Evolutionary conservation across 371 early-diverging fungal species (phyloP).

Genomic region (Mucor saturninus): DNA sequence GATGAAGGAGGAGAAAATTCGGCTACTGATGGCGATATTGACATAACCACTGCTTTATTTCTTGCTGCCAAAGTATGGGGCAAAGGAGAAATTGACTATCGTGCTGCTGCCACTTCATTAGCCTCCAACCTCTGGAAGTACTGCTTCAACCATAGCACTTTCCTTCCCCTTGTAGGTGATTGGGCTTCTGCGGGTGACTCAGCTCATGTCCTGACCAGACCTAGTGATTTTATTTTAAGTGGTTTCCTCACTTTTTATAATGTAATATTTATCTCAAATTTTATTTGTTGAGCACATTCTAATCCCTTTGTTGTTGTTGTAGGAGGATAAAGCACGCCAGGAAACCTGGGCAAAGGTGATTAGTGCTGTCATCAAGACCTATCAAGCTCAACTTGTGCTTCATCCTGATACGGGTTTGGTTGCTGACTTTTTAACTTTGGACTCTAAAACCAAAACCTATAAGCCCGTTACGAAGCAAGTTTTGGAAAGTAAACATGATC

Average conservation of each 20-base stretch:
- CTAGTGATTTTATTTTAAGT: slow-evolving; percentile 66
- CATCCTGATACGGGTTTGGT: slow-evolving; percentile 62
- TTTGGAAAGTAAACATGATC: slow-evolving; percentile 54
- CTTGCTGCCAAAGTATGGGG: slow-evolving; percentile 63
- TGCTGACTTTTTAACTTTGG: slow-evolving; percentile 62
- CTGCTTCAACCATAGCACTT: slow-evolving; percentile 61
- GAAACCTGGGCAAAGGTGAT: slow-evolving; percentile 58
- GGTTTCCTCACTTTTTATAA: slow-evolving; percentile 62
- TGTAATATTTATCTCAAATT: slow-evolving; percentile 13
- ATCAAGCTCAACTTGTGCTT: slow-evolving; percentile 46
- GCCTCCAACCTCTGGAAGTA: slow-evolving; percentile 58
- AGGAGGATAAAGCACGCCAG: slow-evolving; percentile 57
- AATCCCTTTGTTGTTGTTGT: neutral
- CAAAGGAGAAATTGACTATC: slow-evolving; percentile 51
- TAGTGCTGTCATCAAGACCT: slow-evolving; percentile 49
- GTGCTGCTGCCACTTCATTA: slow-evolving; percentile 46
- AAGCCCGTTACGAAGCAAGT: slow-evolving; percentile 54
- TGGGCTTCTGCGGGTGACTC: slow-evolving; percentile 65
- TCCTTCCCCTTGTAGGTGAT: slow-evolving; percentile 63
- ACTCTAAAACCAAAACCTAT: slow-evolving; percentile 39
- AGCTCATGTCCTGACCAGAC: slow-evolving; percentile 56
- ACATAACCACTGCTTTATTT: slow-evolving; percentile 63
- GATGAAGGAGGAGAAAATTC: slow-evolving; percentile 59
- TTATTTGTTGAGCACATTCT: neutral
- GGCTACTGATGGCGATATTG: slow-evolving; percentile 68